Conservation (phyloP, 768 basidiomycete genomes). For the Pleurotus eryngii region DNA sequence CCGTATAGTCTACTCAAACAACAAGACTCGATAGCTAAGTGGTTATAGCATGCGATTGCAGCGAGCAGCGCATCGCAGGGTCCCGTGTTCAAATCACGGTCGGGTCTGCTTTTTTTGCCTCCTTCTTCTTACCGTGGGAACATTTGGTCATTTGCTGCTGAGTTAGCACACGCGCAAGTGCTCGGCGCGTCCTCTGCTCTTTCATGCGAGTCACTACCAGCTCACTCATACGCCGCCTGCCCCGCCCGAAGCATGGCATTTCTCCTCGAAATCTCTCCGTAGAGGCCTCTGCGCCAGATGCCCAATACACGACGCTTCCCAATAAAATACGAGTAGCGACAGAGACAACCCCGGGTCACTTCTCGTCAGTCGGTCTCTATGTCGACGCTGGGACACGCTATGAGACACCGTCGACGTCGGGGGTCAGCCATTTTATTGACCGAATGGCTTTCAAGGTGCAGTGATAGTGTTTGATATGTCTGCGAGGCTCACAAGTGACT, state of each 20-base stretch:
- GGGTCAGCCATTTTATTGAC: conserved; percentile 90
- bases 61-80: conserved; percentile 36
- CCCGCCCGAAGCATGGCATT: neutral
- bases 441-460: conserved; percentile 94
- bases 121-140: neutral
- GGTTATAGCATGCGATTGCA: conserved; percentile 54
- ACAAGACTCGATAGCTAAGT: conserved; percentile 20
- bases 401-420: conserved; percentile 69
- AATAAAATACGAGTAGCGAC: conserved; percentile 93
- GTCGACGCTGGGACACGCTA: conserved; percentile 92
- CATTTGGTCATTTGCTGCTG: too few relatives aligned
- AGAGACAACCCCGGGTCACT: conserved; percentile 88
- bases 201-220: conserved; percentile 7
- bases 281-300: conserved; percentile 21
- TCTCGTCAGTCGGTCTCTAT: conserved; percentile 90
- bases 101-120: conserved; percentile 31
- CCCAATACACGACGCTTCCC: conserved; percentile 78
- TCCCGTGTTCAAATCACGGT: conserved; percentile 59
- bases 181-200: neutral
- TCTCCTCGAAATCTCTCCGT: neutral
- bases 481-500: conserved; percentile 6
- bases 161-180: too few relatives aligned
- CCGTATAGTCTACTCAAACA: neutral
- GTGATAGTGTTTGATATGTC: conserved; percentile 6
- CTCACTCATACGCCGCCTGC: neutral